These are phyloP conservation scores for Asterionellopsis glacialis DNA, from an alignment of 108 stramenopile genomes.

Conservation along the genomic window DNA sequence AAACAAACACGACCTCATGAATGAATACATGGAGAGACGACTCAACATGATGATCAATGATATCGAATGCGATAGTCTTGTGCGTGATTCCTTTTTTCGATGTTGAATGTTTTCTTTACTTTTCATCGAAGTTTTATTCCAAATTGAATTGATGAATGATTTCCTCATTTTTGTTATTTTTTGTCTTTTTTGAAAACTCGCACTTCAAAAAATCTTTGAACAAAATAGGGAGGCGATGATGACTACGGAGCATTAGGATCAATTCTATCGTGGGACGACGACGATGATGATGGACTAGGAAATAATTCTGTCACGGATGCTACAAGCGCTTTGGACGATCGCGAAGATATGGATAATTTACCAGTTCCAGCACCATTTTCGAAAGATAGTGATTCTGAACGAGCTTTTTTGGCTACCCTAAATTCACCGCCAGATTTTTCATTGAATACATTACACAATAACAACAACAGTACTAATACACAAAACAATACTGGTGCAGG, in stretches of 20 bases:
- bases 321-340: slow-evolving; percentile 1
- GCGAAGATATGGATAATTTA: background rate
- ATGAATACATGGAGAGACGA: too few species aligned
- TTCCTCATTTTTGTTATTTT: too few species aligned
- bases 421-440: background rate
- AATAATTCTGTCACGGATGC: slow-evolving; percentile 1
- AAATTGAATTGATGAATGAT: too few species aligned
- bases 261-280: slow-evolving; percentile 60
- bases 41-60: too few species aligned
- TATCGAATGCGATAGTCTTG: too few species aligned
- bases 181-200: too few species aligned
- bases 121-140: too few species aligned
- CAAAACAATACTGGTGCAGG: background rate
- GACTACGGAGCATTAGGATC: slow-evolving; percentile 55
- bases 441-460: background rate
- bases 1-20: too few species aligned
- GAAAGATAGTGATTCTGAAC: background rate
- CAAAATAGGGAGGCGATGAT: slow-evolving; percentile 40
- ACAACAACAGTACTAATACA: background rate
- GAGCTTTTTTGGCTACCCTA: background rate
- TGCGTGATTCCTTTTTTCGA: too few species aligned
- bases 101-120: too few species aligned
- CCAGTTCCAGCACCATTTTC: background rate
- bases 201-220: too few species aligned
- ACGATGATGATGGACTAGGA: slow-evolving; percentile 36